Percentiles rank a stretch among this genome's conserved stretches.
phyloP scores from a whole-genome alignment of 441 rosid genomes.

The Manihot esculenta region DNA sequence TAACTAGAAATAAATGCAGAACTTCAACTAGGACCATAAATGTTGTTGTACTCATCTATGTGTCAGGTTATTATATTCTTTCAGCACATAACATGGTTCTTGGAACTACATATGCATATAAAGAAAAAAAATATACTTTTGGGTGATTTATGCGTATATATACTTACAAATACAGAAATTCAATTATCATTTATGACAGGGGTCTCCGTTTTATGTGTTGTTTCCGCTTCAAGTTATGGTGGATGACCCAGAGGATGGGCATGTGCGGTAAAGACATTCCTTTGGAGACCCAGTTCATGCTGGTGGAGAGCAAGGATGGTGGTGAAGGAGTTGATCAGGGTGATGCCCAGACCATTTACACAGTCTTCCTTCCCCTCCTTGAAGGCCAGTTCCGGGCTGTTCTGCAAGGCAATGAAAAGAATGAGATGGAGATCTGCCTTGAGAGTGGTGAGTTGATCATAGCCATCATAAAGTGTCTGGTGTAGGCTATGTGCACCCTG shows the following conservation, averaged over 20 bases:
- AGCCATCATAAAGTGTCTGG: constrained; percentile 25
- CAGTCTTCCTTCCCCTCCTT: constrained; percentile 87
- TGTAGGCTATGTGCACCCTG: constrained; percentile 13
- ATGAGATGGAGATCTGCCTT: constrained; percentile 85
- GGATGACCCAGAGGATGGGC: constrained; percentile 99
- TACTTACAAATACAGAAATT: background rate
- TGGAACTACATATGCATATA: background rate
- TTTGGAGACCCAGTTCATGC: constrained; percentile 93
- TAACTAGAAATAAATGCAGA: background rate
- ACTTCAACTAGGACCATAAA: no score
- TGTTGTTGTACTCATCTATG: background rate
- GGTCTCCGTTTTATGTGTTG: constrained; percentile 74
- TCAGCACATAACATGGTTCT: background rate
- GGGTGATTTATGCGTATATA: no score
- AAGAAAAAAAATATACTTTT: background rate
- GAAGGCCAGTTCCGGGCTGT: constrained; percentile 97
- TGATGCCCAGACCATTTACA: constrained; percentile 65
- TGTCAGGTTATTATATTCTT: background rate
- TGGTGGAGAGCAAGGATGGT: constrained; percentile 70
- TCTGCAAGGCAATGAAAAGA: constrained; percentile 83
- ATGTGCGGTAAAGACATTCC: constrained; percentile 85
- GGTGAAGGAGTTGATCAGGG: constrained; percentile 43
- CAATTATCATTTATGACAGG: constrained; percentile 38
- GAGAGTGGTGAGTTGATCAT: constrained; percentile 83
- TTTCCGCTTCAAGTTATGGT: constrained; percentile 96